Evolutionary conservation across 768 basidiomycete species (phyloP).

Genomic region (Podaxis sp.): DNA sequence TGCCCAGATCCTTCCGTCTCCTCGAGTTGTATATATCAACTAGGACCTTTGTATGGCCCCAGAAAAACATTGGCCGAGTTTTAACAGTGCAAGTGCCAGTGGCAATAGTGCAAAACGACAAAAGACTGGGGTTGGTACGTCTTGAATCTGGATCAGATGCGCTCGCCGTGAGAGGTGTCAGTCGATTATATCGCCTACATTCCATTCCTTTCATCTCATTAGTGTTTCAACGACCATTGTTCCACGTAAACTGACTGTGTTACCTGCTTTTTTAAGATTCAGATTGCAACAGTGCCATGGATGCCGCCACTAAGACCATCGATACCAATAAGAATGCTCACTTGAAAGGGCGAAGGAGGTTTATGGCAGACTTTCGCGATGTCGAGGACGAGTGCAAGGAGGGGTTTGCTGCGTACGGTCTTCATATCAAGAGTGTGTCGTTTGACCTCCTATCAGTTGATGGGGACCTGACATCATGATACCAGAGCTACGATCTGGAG

Average conservation of each 20-base stretch:
- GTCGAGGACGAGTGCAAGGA: conserved; percentile 34
- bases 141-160: conserved; percentile 11
- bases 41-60: not conserved
- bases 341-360: conserved; percentile 57
- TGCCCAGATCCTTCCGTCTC: not conserved
- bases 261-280: not conserved
- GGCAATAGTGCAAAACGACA: conserved; percentile 29
- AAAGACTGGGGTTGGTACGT: conserved; percentile 29
- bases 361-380: conserved; percentile 54
- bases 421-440: conserved; percentile 41
- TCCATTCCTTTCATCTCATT: conserved; percentile 3
- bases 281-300: not conserved
- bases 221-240: not conserved
- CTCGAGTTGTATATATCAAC: not conserved
- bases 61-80: conserved; percentile 6
- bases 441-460: not conserved
- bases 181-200: not conserved
- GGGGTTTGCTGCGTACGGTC: conserved; percentile 34
- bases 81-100: conserved; percentile 21
- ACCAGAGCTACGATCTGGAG: conserved; percentile 50
- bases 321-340: conserved; percentile 37
- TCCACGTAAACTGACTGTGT: not conserved
- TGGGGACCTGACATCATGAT: not conserved
- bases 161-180: conserved; percentile 12
- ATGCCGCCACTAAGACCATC: conserved; percentile 18